These are phyloP conservation scores for Rhododendron vialii DNA, from an alignment of 148 eudicot species.

Conservation along the genomic window DNA sequence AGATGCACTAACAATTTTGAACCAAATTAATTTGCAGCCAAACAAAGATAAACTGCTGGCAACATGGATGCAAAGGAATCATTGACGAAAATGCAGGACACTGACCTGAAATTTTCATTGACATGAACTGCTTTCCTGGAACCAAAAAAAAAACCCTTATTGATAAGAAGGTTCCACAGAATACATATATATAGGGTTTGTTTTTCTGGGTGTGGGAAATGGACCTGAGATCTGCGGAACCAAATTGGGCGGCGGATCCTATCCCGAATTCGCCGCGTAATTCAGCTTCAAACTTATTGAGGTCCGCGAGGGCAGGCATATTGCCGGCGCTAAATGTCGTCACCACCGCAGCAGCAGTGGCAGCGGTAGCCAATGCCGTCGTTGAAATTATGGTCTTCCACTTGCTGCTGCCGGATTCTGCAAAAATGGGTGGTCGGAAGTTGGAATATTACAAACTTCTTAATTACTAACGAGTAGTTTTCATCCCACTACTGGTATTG, in stretches of 20 bases:
- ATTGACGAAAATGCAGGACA: neutral
- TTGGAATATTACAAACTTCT: too few relatives aligned
- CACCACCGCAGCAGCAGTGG: conserved; percentile 53
- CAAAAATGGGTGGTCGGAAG: neutral
- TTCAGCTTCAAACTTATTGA: conserved; percentile 91
- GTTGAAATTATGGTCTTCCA: conserved; percentile 51
- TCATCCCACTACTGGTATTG: neutral
- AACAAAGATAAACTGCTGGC: neutral
- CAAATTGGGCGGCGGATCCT: conserved; percentile 96
- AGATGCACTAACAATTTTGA: neutral
- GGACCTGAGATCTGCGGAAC: conserved; percentile 91
- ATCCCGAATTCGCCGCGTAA: conserved; percentile 89
- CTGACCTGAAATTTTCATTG: conserved; percentile 92
- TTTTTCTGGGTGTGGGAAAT: neutral
- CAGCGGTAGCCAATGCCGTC: conserved; percentile 26
- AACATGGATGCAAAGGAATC: neutral
- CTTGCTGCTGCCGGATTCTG: conserved; percentile 31
- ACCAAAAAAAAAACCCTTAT: neutral
- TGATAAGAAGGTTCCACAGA: neutral
- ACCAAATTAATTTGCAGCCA: neutral
- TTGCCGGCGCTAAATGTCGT: conserved; percentile 29
- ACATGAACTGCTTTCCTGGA: conserved; percentile 84
- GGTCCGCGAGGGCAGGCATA: conserved; percentile 68
- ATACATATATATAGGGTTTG: neutral
- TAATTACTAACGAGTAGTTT: neutral